A percentile compares a stretch with the other conserved stretches of the same genome.
Conservation (phyloP, 371 early-diverging fungal genomes). For the Mucor saturninus region DNA sequence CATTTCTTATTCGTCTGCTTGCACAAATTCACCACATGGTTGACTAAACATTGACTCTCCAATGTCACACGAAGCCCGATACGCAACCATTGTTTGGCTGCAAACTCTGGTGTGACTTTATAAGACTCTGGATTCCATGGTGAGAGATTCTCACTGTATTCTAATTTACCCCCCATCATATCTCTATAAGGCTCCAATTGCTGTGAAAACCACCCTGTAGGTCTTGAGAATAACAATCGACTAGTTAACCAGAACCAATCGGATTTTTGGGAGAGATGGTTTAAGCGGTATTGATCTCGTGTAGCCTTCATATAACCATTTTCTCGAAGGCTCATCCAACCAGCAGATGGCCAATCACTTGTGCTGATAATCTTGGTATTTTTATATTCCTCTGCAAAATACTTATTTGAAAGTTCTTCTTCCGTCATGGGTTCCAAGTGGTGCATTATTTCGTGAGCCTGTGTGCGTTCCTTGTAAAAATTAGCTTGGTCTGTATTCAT, state of each 20-base stretch:
- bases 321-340: constrained; percentile 10
- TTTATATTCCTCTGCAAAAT: constrained; percentile 8
- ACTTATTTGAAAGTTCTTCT: constrained; percentile 10
- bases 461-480: constrained; percentile 29
- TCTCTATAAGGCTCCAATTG: constrained; percentile 37
- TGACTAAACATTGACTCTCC: constrained; percentile 23
- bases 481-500: constrained; percentile 38
- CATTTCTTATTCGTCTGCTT: background rate
- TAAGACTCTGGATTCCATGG: constrained; percentile 20
- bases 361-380: constrained; percentile 15
- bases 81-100: constrained; percentile 34
- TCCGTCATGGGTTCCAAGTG: background rate
- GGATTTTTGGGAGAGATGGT: constrained; percentile 23
- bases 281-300: constrained; percentile 39
- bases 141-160: constrained; percentile 17
- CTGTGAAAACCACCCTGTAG: constrained; percentile 28
- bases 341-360: background rate
- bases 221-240: constrained; percentile 41
- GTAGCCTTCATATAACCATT: constrained; percentile 26
- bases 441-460: background rate
- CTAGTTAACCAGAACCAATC: constrained; percentile 47
- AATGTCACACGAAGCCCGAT: constrained; percentile 33
- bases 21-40: constrained; percentile 29
- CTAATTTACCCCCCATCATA: constrained; percentile 43
- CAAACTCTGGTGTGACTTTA: constrained; percentile 10